A percentile compares a stretch with the other conserved stretches of the same genome.
Evolutionary conservation across 2,329 filamentous ascomycete genomes (phyloP).

Genomic region (Phaeomoniella chlamydospora): DNA sequence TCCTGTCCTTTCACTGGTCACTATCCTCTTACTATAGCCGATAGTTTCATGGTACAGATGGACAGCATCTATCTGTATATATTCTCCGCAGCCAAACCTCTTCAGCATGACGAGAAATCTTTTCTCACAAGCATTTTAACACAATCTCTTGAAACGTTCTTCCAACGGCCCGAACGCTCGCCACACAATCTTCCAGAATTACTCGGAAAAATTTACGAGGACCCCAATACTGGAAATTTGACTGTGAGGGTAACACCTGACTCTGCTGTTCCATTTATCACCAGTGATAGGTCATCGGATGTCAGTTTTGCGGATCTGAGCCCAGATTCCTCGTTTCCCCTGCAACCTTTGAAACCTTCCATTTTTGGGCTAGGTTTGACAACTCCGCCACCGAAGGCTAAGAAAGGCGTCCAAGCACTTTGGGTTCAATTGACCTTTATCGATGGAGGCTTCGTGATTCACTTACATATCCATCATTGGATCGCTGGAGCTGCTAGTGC

Average conservation of each 20-base stretch:
- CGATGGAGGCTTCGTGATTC: background rate
- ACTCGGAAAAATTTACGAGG: background rate
- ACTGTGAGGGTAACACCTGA: background rate
- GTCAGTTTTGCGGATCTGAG: background rate
- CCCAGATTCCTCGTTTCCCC: background rate
- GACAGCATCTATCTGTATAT: background rate
- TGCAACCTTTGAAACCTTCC: background rate
- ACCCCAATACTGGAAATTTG: background rate
- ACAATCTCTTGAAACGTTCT: background rate
- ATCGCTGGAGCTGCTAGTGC: background rate
- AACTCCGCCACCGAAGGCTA: background rate
- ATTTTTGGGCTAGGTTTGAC: background rate
- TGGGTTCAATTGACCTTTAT: background rate
- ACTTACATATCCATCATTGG: background rate
- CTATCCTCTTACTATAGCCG: background rate
- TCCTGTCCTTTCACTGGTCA: background rate
- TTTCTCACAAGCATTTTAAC: background rate
- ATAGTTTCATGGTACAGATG: background rate
- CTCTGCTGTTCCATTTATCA: background rate
- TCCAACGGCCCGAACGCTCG: background rate
- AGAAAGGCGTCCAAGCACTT: background rate
- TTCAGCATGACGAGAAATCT: background rate
- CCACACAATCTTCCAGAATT: background rate
- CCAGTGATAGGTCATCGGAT: background rate
- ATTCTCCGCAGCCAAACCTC: background rate